These are phyloP conservation scores for Rhazya stricta DNA, from an alignment of 257 asterid genomes.

Conservation along the genomic window DNA sequence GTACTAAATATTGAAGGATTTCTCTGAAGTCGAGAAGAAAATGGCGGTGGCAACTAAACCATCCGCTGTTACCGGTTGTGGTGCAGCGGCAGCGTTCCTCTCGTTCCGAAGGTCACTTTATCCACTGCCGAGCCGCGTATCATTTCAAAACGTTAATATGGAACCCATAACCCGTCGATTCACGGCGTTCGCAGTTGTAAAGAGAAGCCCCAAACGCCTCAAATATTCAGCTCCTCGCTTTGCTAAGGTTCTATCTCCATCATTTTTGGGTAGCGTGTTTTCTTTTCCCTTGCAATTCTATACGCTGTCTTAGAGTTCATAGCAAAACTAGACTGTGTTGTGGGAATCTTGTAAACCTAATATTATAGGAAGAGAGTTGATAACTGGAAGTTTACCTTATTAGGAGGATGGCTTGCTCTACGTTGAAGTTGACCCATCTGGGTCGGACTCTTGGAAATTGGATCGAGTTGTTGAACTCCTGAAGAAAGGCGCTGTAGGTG, in stretches of 20 bases:
- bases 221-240: conserved; percentile 77
- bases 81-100: conserved; percentile 26
- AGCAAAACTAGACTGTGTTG: background rate
- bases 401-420: conserved; percentile 59
- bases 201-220: conserved; percentile 90
- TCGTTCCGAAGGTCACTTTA: conserved; percentile 35
- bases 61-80: conserved; percentile 21
- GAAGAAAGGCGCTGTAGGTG: conserved; percentile 92
- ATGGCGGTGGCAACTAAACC: conserved; percentile 51
- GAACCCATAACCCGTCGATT: conserved; percentile 31
- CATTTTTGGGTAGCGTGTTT: background rate
- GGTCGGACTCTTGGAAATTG: conserved; percentile 80
- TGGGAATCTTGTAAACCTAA: background rate
- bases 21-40: conserved; percentile 3
- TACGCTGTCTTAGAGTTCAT: background rate
- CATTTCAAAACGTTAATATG: conserved; percentile 13
- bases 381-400: background rate
- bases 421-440: conserved; percentile 76
- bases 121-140: conserved; percentile 26
- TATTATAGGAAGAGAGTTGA: background rate
- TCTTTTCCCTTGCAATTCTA: background rate
- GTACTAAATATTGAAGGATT: background rate
- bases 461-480: conserved; percentile 74
- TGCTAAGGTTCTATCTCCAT: conserved; percentile 44
- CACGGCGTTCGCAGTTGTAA: conserved; percentile 44